Evolutionary conservation across 1,284 basidiomycete species (phyloP).

Genomic region (Macrocybe sp.): DNA sequence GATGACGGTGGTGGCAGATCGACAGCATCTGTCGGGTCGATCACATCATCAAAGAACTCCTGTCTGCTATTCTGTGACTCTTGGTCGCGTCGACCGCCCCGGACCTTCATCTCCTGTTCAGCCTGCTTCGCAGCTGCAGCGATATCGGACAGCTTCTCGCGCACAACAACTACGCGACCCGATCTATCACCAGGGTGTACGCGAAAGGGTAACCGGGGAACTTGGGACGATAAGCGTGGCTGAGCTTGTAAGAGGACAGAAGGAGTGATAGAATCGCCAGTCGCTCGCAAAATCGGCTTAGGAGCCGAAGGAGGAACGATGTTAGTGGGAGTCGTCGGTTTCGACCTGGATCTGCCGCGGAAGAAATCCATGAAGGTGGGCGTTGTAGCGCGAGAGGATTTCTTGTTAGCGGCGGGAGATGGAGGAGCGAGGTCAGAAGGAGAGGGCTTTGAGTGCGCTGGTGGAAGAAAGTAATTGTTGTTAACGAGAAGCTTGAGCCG

Average conservation of each 20-base stretch:
- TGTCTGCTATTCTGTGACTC: slow-evolving; percentile 24
- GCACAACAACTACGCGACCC: slow-evolving; percentile 70
- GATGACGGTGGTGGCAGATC: slow-evolving; percentile 64
- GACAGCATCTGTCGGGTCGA: slow-evolving; percentile 78
- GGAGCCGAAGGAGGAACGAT: slow-evolving; percentile 17
- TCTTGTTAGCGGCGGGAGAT: slow-evolving; percentile 34
- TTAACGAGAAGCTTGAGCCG: slow-evolving; percentile 74
- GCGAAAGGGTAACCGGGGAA: slow-evolving; percentile 27
- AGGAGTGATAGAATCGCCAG: slow-evolving; percentile 36
- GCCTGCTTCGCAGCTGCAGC: slow-evolving; percentile 63
- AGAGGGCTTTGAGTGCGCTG: slow-evolving; percentile 74
- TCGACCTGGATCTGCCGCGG: slow-evolving; percentile 61
- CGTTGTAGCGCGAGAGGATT: slow-evolving; percentile 34
- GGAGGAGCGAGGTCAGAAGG: slow-evolving; percentile 50
- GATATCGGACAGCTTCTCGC: slow-evolving; percentile 72
- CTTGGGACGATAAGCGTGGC: slow-evolving; percentile 34
- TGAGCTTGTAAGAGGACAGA: slow-evolving; percentile 36
- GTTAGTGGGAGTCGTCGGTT: slow-evolving; percentile 49
- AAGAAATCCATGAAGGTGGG: slow-evolving; percentile 70
- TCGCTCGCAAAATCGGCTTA: slow-evolving; percentile 16
- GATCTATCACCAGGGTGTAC: slow-evolving; percentile 26
- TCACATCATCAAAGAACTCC: slow-evolving; percentile 43
- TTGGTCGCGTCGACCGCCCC: slow-evolving; percentile 35
- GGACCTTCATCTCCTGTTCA: slow-evolving; percentile 61
- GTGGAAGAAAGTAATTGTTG: slow-evolving; percentile 81